phyloP scores from a whole-genome alignment of 257 asterid species.

The Plantago ovata region DNA sequence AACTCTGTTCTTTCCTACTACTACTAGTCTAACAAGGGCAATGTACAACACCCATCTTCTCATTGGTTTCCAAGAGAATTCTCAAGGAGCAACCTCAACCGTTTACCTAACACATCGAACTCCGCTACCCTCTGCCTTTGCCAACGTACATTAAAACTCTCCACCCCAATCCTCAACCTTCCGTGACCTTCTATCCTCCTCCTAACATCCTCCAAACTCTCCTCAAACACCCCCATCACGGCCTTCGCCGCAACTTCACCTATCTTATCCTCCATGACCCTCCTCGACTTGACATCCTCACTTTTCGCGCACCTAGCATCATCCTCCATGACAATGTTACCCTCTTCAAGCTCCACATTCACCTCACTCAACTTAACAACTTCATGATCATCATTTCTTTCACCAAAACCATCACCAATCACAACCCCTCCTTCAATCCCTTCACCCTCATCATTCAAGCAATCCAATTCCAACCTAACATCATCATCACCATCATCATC shows the following conservation, averaged over 20 bases:
- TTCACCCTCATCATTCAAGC: constrained; percentile 16
- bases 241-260: constrained; percentile 41
- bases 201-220: constrained; percentile 53
- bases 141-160: constrained; percentile 51
- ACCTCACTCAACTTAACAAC: constrained; percentile 58
- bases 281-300: constrained; percentile 6
- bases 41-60: constrained; percentile 28
- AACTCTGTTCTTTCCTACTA: constrained; percentile 6
- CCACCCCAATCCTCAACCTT: constrained; percentile 11
- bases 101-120: constrained; percentile 55
- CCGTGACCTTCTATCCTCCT: constrained; percentile 25
- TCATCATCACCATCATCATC: constrained; percentile 1
- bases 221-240: constrained; percentile 52
- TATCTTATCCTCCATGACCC: constrained; percentile 17
- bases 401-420: constrained; percentile 16
- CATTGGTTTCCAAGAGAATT: constrained; percentile 43
- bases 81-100: constrained; percentile 70
- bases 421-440: constrained; percentile 12
- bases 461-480: constrained; percentile 20
- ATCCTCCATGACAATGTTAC: constrained; percentile 19
- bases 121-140: constrained; percentile 64
- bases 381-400: constrained; percentile 25
- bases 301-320: constrained; percentile 13
- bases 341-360: constrained; percentile 62
- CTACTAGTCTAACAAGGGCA: constrained; percentile 1